Evolutionary conservation across 148 eudicot genomes (phyloP).

Genomic region (Rhododendron griersonianum): DNA sequence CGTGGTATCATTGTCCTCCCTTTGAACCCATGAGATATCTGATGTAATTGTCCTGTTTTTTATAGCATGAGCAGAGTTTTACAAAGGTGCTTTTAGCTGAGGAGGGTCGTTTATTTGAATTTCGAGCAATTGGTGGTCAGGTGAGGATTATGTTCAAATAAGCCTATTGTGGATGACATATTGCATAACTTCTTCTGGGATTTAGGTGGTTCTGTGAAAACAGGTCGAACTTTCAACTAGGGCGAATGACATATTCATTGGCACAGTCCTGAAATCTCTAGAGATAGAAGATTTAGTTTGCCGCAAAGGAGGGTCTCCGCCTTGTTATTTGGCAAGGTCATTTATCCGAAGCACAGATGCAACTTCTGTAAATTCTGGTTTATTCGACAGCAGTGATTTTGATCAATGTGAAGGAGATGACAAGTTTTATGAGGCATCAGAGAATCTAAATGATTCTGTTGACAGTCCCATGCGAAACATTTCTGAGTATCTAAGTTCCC

Average conservation of each 20-base stretch:
- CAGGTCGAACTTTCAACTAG: constrained; percentile 85
- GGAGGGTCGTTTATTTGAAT: constrained; percentile 77
- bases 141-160: constrained; percentile 31
- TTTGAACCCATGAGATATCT: constrained; percentile 8
- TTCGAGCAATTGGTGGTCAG: constrained; percentile 97
- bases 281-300: constrained; percentile 89
- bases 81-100: constrained; percentile 74
- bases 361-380: constrained; percentile 31
- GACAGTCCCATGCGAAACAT: constrained; percentile 40
- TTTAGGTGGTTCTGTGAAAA: constrained; percentile 16
- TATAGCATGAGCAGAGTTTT: constrained; percentile 50
- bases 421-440: constrained; percentile 82
- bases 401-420: constrained; percentile 71
- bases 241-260: constrained; percentile 82
- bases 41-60: neutral
- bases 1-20: constrained; percentile 10
- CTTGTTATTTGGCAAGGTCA: constrained; percentile 74
- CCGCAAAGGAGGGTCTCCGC: constrained; percentile 38
- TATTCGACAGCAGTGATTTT: constrained; percentile 34
- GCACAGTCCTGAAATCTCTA: constrained; percentile 79
- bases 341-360: constrained; percentile 57
- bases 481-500: constrained; percentile 22
- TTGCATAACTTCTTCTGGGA: constrained; percentile 3
- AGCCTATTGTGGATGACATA: neutral
- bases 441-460: constrained; percentile 52